phyloP scores from a whole-genome alignment of 345 rosid species.

The Acer saccharum region DNA sequence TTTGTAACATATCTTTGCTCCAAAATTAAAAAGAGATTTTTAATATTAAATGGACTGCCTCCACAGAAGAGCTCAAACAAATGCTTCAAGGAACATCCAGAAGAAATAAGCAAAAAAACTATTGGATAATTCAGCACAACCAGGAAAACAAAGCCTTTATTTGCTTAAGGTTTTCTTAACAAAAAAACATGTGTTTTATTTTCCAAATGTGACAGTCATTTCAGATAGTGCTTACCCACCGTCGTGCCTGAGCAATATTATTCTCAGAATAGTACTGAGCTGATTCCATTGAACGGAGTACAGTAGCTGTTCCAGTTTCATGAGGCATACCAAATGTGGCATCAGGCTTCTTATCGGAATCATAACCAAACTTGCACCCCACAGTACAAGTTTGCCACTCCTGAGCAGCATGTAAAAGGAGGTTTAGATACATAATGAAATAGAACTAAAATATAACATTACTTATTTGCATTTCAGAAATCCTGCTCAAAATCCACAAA shows the following conservation, averaged over 20 bases:
- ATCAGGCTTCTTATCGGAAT: constrained; percentile 50
- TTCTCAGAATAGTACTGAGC: constrained; percentile 77
- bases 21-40: background rate
- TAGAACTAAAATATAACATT: background rate
- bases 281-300: constrained; percentile 94
- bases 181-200: background rate
- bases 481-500: background rate
- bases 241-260: constrained; percentile 72
- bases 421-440: constrained; percentile 8
- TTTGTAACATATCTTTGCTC: background rate
- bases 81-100: background rate
- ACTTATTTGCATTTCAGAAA: constrained; percentile 1
- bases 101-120: background rate
- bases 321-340: constrained; percentile 62
- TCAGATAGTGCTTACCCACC: constrained; percentile 94
- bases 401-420: constrained; percentile 36
- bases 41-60: background rate
- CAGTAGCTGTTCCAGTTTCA: constrained; percentile 41
- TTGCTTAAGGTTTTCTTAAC: background rate
- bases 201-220: constrained; percentile 21
- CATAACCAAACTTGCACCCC: constrained; percentile 65
- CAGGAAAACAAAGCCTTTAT: background rate
- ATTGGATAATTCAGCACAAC: background rate
- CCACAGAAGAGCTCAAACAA: background rate
- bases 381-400: constrained; percentile 68